phyloP scores from a whole-genome alignment of 306 rosid species.

The Ormosia semicastrata region DNA sequence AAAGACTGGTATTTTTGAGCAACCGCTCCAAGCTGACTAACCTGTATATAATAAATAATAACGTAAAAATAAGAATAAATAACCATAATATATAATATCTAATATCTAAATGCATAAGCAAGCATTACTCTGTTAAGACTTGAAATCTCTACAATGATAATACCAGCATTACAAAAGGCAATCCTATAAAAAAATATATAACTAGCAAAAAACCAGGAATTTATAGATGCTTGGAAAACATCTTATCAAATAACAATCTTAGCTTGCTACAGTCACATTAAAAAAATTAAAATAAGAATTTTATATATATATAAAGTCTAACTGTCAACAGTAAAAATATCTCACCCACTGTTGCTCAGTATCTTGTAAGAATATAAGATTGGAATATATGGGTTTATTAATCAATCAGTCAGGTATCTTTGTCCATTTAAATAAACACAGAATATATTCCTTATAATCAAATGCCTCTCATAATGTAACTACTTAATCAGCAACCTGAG shows the following conservation, averaged over 20 bases:
- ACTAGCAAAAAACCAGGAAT: neutral
- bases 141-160: neutral
- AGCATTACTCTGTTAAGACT: neutral
- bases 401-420: conserved; percentile 5
- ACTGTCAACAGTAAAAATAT: neutral
- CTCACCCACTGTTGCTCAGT: neutral
- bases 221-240: neutral
- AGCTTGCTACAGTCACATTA: neutral
- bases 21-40: conserved; percentile 91
- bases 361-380: neutral
- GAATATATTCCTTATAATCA: conserved; percentile 1
- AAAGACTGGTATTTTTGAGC: conserved; percentile 96
- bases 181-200: neutral
- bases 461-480: conserved; percentile 17
- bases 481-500: conserved; percentile 65
- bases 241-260: conserved; percentile 9
- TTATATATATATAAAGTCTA: neutral
- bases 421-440: conserved; percentile 10
- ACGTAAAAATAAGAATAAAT: conserved; percentile 1
- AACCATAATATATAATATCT: conserved; percentile 2
- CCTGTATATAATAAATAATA: conserved; percentile 47
- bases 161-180: conserved; percentile 3
- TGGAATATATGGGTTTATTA: neutral
- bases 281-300: too few relatives aligned
- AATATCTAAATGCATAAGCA: neutral